phyloP scores from a whole-genome alignment of 164 flowering plant genomes.

The Warburgia ugandensis region DNA sequence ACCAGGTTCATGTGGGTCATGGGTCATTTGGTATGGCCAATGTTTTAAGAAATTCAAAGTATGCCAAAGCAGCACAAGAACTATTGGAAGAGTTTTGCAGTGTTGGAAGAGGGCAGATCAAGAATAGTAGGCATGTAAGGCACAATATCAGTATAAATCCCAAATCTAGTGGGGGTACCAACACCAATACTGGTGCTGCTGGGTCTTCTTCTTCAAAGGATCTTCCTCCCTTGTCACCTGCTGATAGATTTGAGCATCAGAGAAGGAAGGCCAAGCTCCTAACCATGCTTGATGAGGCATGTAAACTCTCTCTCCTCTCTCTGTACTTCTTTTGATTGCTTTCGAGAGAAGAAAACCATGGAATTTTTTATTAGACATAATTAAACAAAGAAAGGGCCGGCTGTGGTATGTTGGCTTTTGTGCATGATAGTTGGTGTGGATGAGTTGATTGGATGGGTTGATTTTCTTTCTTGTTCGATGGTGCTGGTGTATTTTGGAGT shows the following conservation, averaged over 20 bases:
- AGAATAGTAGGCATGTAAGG: slow-evolving; percentile 16
- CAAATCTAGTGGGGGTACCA: slow-evolving; percentile 27
- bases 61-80: slow-evolving; percentile 69
- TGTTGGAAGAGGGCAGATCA: slow-evolving; percentile 67
- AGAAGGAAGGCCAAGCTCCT: slow-evolving; percentile 87
- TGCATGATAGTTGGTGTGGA: neutral
- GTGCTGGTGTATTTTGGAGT: slow-evolving; percentile 4
- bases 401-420: neutral
- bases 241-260: slow-evolving; percentile 82
- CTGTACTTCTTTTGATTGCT: neutral
- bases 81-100: slow-evolving; percentile 90
- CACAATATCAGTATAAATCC: slow-evolving; percentile 32
- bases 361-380: neutral
- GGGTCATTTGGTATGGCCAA: slow-evolving; percentile 38
- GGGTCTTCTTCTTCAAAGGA: slow-evolving; percentile 55
- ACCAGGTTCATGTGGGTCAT: slow-evolving; percentile 36
- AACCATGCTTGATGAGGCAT: slow-evolving; percentile 96
- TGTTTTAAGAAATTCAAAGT: slow-evolving; percentile 63
- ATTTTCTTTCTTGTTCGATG: neutral
- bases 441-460: neutral
- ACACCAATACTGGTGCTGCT: slow-evolving; percentile 16
- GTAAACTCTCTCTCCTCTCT: slow-evolving; percentile 26
- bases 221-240: slow-evolving; percentile 52
- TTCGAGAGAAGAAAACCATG: neutral
- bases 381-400: neutral